Evolutionary conservation across 208 protist genomes (phyloP), one percentile per base, ranked within the genome.

Genomic region (Trichomonas tenax): DNA sequence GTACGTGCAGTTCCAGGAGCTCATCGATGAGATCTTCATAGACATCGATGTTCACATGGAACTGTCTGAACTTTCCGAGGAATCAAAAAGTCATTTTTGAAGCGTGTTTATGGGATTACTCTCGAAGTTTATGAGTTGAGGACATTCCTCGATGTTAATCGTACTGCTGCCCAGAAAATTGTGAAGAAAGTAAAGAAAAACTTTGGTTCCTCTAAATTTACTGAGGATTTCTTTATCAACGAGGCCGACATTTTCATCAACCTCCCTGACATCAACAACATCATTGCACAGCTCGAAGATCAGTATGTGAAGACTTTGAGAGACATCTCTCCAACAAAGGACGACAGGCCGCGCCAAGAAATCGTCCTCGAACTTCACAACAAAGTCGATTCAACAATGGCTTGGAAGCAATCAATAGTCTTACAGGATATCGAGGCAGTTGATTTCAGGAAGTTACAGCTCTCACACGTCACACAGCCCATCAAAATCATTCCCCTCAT

Each of bases 321-420:
- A 51, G 26, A 51, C 2, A 38, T 93, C 26, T 93, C 86, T 48
- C 23, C 44, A 34, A 38, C 6, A 38, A 51, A n/a, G 38, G 34
- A 34, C 15, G 26, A 93, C 11, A 9, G 17, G 14, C 45, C 86
- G 38, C 8, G 86, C 15, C 31, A 40, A 36, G 86, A 93, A 34
- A 48, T 93, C 51, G 44, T 93, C n/a, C 0, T 93, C n/a, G 26
- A 93, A 51, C 31, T 93, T n/a, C 86, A 93, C 31, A 38, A 41
- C 41, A 23, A 51, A 51, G 44, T 93, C 31, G 86, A 93, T 48
- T 48, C 11, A 15, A 23, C 86, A 40, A 34, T 93, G 14, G 17
- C 45, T 34, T 93, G 86, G 86, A 93, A 93, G 38, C 86, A 93
- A 93, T 93, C 86, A 34, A 93, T 44, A 93, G 40, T 93, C 15